Evolutionary conservation across 768 basidiomycete species (phyloP).

Genomic region (Paxillus rubicundulus): DNA sequence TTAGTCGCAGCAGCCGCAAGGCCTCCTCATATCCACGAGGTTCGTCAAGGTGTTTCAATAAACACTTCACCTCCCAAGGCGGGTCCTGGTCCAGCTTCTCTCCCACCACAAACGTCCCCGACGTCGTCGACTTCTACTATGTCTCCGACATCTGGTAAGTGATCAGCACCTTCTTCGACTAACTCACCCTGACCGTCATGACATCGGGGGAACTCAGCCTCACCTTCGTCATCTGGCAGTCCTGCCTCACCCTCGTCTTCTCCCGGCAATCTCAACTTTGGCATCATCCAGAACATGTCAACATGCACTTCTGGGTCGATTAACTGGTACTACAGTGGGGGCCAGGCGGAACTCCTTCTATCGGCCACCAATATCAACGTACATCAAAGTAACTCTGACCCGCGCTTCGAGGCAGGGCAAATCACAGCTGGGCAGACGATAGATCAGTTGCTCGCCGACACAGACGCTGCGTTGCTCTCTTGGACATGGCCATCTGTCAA

Average conservation of each 20-base stretch:
- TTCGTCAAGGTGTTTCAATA: slow-evolving; percentile 20
- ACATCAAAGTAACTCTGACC: slow-evolving; percentile 20
- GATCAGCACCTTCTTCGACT: not conserved
- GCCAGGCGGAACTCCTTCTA: slow-evolving; percentile 29
- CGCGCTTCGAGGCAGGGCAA: slow-evolving; percentile 3
- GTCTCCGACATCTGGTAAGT: slow-evolving; percentile 17
- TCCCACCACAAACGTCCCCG: not conserved
- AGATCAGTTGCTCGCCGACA: slow-evolving; percentile 24
- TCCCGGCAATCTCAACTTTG: slow-evolving; percentile 18
- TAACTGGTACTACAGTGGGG: slow-evolving; percentile 41
- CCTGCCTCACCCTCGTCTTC: slow-evolving; percentile 10
- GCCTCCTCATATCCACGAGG: slow-evolving; percentile 17
- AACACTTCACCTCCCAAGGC: not conserved
- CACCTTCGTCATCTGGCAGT: slow-evolving; percentile 7
- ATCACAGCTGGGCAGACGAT: slow-evolving; percentile 6
- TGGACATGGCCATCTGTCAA: slow-evolving; percentile 48
- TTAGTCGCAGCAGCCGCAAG: slow-evolving; percentile 11
- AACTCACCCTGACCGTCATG: slow-evolving; percentile 12
- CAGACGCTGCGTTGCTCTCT: slow-evolving; percentile 18
- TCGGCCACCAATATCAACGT: slow-evolving; percentile 41
- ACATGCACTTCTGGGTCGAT: slow-evolving; percentile 35
- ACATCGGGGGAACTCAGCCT: not conserved
- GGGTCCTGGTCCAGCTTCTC: slow-evolving; percentile 9
- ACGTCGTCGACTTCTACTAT: slow-evolving; percentile 10
- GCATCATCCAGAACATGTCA: slow-evolving; percentile 28